A percentile compares a stretch with the other conserved stretches of the same genome.
These are phyloP conservation scores for Ceratobasidium sp. DNA, from an alignment of 1,284 basidiomycete species.

Conservation along the genomic window DNA sequence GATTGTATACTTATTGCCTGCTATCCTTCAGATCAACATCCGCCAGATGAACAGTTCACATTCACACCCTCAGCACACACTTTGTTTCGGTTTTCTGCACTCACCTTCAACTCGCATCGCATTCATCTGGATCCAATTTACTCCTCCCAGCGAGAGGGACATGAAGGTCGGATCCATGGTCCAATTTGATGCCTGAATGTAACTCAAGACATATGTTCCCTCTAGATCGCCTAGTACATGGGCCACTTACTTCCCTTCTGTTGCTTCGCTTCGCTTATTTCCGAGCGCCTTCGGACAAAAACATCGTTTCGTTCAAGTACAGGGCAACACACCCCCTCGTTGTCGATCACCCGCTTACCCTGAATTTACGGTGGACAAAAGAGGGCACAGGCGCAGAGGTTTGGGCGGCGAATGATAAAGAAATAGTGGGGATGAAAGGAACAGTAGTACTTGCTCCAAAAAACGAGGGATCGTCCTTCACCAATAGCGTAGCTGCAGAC, in stretches of 20 bases:
- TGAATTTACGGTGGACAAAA: constrained; percentile 59
- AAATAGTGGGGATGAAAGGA: constrained; percentile 71
- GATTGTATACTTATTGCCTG: neutral
- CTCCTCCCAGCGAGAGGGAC: constrained; percentile 71
- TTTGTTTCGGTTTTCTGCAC: constrained; percentile 82
- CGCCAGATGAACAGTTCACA: constrained; percentile 61
- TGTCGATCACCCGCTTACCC: constrained; percentile 64
- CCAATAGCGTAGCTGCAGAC: neutral
- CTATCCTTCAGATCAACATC: constrained; percentile 30
- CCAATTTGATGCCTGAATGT: neutral
- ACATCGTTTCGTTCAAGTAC: constrained; percentile 68
- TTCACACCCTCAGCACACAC: constrained; percentile 74
- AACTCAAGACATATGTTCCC: neutral
- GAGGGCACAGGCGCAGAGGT: constrained; percentile 51
- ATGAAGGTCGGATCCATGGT: constrained; percentile 61
- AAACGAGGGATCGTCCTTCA: neutral
- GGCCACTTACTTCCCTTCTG: constrained; percentile 79
- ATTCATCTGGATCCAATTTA: constrained; percentile 79
- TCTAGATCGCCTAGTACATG: constrained; percentile 81
- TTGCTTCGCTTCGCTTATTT: constrained; percentile 68
- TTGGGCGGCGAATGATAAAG: constrained; percentile 65
- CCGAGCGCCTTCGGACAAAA: constrained; percentile 53
- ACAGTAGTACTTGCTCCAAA: constrained; percentile 22
- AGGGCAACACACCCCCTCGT: constrained; percentile 77
- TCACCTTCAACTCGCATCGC: constrained; percentile 80